Percentiles rank a stretch among this genome's conserved stretches.
Evolutionary conservation across 73 alveolate species (phyloP).

Genomic region (Paramecium primaurelia): DNA sequence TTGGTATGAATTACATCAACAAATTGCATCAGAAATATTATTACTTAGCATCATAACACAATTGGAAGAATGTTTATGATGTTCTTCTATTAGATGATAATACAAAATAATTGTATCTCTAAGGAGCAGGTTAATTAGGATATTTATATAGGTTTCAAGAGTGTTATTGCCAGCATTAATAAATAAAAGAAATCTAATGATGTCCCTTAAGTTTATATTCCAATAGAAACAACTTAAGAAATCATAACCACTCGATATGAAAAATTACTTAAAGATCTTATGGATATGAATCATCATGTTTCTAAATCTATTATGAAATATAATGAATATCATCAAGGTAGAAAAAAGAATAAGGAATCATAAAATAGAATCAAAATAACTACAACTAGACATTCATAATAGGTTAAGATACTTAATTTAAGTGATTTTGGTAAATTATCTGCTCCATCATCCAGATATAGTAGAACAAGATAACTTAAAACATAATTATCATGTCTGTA

Average conservation of each 20-base stretch:
- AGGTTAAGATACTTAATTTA: not conserved
- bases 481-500: not conserved
- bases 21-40: not conserved
- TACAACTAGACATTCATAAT: not conserved
- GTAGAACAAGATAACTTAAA: not conserved
- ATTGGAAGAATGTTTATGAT: constrained; percentile 9
- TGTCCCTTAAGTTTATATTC: not conserved
- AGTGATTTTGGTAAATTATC: not conserved
- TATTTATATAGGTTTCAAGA: not conserved
- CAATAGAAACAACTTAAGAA: not conserved
- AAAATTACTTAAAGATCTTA: not conserved
- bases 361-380: not conserved
- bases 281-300: not conserved
- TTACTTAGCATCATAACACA: not conserved
- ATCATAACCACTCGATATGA: not conserved
- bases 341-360: not conserved
- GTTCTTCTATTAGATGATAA: not conserved
- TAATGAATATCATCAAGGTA: not conserved
- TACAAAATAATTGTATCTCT: not conserved
- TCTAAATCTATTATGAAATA: not conserved
- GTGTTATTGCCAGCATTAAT: not conserved
- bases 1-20: not conserved
- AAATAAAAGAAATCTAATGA: not conserved
- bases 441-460: not conserved
- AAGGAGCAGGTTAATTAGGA: not conserved